Percentiles rank a stretch among this genome's conserved stretches.
Evolutionary conservation across 768 basidiomycete species (phyloP).

Genomic region (Crepidotus variabilis): DNA sequence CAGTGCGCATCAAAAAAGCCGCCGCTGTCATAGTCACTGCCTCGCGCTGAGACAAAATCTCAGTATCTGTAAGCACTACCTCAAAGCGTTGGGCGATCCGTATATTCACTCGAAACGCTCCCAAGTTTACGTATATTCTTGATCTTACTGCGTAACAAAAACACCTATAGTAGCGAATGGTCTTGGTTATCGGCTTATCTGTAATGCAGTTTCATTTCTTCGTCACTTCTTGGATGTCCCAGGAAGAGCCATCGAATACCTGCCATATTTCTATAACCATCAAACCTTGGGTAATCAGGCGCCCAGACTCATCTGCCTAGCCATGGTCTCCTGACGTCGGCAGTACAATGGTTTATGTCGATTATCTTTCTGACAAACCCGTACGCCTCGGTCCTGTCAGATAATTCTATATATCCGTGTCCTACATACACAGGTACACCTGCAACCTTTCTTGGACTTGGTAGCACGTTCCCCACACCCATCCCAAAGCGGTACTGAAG

Average conservation of each 20-base stretch:
- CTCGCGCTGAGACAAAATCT: too few species aligned
- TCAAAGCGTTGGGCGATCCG: too few species aligned
- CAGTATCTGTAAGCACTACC: too few species aligned
- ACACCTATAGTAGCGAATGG: background rate
- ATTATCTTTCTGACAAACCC: background rate
- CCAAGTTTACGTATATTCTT: too few species aligned
- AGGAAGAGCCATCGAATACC: background rate
- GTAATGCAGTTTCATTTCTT: background rate
- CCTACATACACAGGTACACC: background rate
- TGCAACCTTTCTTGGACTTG: background rate
- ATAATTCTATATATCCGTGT: background rate
- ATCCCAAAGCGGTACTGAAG: background rate
- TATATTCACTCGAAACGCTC: too few species aligned
- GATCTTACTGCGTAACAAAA: background rate
- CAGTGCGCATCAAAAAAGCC: too few species aligned
- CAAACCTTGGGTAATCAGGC: background rate
- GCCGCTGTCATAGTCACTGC: too few species aligned
- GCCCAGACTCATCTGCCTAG: background rate
- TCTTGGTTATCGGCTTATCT: background rate
- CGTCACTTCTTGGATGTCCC: background rate
- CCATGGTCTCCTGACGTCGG: background rate
- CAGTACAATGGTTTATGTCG: background rate
- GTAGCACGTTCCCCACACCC: background rate
- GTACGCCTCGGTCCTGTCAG: background rate
- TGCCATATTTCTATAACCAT: background rate